Conservation (phyloP, 2,329 filamentous ascomycete genomes). For the Xylariaceae sp. region DNA sequence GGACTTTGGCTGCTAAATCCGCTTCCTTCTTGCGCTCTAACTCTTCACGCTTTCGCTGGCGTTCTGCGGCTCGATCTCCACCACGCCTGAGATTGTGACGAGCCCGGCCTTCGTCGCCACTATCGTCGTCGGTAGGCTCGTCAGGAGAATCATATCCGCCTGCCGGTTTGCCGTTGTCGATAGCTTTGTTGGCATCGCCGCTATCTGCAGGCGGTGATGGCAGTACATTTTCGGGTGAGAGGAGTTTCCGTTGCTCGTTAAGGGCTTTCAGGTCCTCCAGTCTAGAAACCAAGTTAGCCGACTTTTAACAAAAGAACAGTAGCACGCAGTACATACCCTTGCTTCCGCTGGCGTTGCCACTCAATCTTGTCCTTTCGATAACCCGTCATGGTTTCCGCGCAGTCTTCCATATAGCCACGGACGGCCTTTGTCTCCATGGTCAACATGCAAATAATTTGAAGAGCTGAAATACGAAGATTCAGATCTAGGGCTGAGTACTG, state of each 20-base stretch:
- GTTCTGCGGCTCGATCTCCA: slow-evolving; percentile 64
- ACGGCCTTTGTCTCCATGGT: slow-evolving; percentile 82
- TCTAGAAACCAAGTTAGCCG: slow-evolving; percentile 36
- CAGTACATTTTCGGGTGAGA: slow-evolving; percentile 67
- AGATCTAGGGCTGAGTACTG: slow-evolving; percentile 75
- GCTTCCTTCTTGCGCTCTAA: slow-evolving; percentile 65
- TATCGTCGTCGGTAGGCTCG: slow-evolving; percentile 57
- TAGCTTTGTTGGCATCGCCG: slow-evolving; percentile 42
- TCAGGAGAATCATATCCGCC: slow-evolving; percentile 60
- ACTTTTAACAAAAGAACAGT: neutral
- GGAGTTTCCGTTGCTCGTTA: slow-evolving; percentile 67
- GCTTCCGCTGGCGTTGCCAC: slow-evolving; percentile 71
- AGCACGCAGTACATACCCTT: slow-evolving; percentile 45
- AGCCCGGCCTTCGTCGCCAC: slow-evolving; percentile 60
- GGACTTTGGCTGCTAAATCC: slow-evolving; percentile 58
- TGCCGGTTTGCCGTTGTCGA: slow-evolving; percentile 56
- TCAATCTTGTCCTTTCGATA: slow-evolving; percentile 96
- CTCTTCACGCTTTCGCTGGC: slow-evolving; percentile 70
- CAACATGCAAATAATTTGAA: slow-evolving; percentile 82
- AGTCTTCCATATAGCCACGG: slow-evolving; percentile 84
- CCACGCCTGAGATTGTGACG: slow-evolving; percentile 54
- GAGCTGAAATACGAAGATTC: slow-evolving; percentile 71
- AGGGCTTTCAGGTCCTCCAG: slow-evolving; percentile 65
- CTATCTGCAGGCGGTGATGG: slow-evolving; percentile 49
- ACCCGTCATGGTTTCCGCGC: slow-evolving; percentile 87